Base-by-base conservation (phyloP, 2,329 filamentous ascomycete species). In the Aspergillus flavus region DNA sequence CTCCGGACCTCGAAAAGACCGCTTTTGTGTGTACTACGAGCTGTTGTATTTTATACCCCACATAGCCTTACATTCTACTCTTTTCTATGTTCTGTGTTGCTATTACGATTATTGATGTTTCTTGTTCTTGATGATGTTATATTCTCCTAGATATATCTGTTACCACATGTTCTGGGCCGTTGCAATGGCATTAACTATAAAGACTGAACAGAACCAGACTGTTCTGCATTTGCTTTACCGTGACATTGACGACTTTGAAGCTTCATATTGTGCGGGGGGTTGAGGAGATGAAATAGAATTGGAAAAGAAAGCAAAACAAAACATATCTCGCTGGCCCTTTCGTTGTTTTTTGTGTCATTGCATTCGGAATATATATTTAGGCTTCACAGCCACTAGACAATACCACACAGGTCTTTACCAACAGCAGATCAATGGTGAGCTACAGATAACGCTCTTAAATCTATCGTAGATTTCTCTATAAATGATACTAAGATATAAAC, bases 11-110 rank as follows among this genome's bases (percentile, higher is more conserved):
- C 41, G 26, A 16, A 32, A 56, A 23, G 52, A 56, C 21, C n/a
- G 14, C 30, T 36, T 58, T 45, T 52, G 48, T n/a, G 43, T 62
- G 61, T 43, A 62, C 54, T 62, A 62, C 54, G 56, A 58, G 34
- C 43, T 36, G n/a, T 61, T 62, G 56, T 57, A 58, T 36, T 58
- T 53, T 60, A 62, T 62, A 62, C 61, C 61, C 60, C 61, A 62
- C 36, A 50, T 58, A 43, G 54, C 39, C 26, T 34, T 48, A 26
- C 54, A 26, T 32, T 53, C 55, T 34, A 30, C 32, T 50, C 23
- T 55, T 62, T 52, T 54, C 36, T 36, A 50, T 52, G 19, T 30
- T 32, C 9, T 52, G 48, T 52, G 48, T 52, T 52, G 48, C 19
- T 52, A 55, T 34, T 45, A 57, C 12, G 28, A 45, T 48, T n/a